Evolutionary conservation across 805 yeast genomes (phyloP), one percentile per base, ranked within the genome.

Genomic region (Spathaspora passalidarum): DNA sequence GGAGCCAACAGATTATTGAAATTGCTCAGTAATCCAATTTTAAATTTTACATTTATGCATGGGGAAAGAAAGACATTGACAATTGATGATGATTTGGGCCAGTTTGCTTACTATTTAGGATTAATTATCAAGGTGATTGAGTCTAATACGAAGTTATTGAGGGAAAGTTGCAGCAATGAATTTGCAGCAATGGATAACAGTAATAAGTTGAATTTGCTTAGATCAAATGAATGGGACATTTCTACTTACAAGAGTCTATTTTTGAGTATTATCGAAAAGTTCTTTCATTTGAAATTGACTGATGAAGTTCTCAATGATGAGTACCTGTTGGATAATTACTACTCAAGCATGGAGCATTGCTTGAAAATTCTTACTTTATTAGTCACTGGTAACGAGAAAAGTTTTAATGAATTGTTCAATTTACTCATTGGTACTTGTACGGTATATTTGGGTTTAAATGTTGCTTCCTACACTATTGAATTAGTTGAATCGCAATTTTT

Each of bases 241-340:
- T 79, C 88, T 0, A 81, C 86, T 1, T 86, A 84, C 58, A 83
- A 83, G 51, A 76, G 80, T 7, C 66, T 85, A 20, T 55, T 82
- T 0, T 48, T 82, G 13, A 61, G 69, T 37, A 65, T 78, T 2
- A 49, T 82, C 11, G 60, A 71, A 38, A 76, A 70, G 42, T 81
- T 81, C 51, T 60, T 84, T 40, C 56, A 62, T 5, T 52, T 68
- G 32, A 53, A 53, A 26, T 25, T 66, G 2, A 48, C 50, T 19
- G 35, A 42, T 1, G 57, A 51, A 32, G 32, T 60, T 32, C 51
- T 64, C 2, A 49, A 59, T 4, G 59, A 65, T 35, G 47, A 45
- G 2, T 37, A 22, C 7, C 38, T 43, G 1, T 38, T 63, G 34
- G 43, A 53, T 0, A 49, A 54, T 4, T 60, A 65, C 49, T 62